Base-by-base conservation (phyloP, 371 early-diverging fungal species). In the Mucor racemosus region DNA sequence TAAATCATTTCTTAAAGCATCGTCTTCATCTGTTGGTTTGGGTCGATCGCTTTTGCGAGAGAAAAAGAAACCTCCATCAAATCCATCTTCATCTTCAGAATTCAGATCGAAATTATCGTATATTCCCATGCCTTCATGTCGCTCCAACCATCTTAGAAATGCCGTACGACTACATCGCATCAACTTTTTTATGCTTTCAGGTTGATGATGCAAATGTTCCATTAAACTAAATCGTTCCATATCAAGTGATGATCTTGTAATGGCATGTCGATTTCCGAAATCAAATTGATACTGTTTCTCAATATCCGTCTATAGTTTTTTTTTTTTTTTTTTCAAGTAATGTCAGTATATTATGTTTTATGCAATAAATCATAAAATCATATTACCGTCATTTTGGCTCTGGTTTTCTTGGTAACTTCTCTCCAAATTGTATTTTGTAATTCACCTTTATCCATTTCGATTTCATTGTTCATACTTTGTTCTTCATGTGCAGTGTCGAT, bases 381-480 rank as follows among this genome's bases (percentile, higher is more conserved):
- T 44, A 5, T 44, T 50, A 50, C 50, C 4, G 75, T 77, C 10
- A 81, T 54, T 64, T 74, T 81, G 34, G 84, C 87, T 41, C 87
- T 75, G 8, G 80, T 81, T 64, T 80, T 84, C 59, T 84, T 80
- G 0, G 89, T 89, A 21, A 78, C 67, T 36, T 84, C 82, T 50
- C 76, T 80, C 90, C 90, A 89, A 4, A 75, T 71, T 38, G 82
- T 74, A 42, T 80, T 79, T 53, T 85, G 81, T 5, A 86, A 38
- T 21, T 84, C 84, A 0, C 79, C 76, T 26, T 72, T 64, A 19
- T 81, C 78, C 0, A 69, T 72, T 14, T 79, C 75, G 35, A 79
- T 54, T 21, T 84, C 83, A 3, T 72, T n/a, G 74, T 50, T 26
- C 38, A 14, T 19, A 1, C 7, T 15, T 10, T 48, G 34, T 13